Evolutionary conservation across 257 asterid genomes (phyloP).

Genomic region (Solanum peruvianum): DNA sequence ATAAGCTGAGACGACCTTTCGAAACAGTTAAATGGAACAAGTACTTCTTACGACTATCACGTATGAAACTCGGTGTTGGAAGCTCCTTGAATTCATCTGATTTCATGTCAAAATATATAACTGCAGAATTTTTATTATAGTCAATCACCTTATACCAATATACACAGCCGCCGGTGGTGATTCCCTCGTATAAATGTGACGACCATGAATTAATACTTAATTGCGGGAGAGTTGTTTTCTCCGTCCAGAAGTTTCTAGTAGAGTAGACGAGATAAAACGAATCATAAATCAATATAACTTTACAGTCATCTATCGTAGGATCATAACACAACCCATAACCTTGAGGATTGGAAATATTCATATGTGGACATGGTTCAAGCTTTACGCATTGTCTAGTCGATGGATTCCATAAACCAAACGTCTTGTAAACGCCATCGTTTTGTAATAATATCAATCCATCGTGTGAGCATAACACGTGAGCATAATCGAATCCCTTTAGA

Average conservation of each 20-base stretch:
- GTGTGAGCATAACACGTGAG: background rate
- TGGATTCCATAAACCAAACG: background rate
- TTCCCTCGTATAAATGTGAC: background rate
- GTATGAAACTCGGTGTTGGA: background rate
- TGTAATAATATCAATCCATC: background rate
- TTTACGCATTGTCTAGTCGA: background rate
- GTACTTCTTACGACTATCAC: background rate
- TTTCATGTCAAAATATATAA: background rate
- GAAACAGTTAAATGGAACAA: background rate
- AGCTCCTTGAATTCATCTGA: background rate
- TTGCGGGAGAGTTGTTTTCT: background rate
- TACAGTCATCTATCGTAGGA: background rate
- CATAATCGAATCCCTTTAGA: background rate
- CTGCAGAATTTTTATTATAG: accelerated
- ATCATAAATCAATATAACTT: background rate
- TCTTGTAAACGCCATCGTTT: accelerated
- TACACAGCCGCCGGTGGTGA: background rate
- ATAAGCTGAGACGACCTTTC: background rate
- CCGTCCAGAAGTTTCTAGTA: background rate
- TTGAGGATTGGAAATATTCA: background rate
- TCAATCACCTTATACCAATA: background rate
- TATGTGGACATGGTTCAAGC: background rate
- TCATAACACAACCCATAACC: background rate
- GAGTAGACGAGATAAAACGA: background rate
- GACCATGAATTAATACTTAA: background rate